phyloP scores from a whole-genome alignment of 1,284 basidiomycete genomes.

The Pseudozyma pruni region DNA sequence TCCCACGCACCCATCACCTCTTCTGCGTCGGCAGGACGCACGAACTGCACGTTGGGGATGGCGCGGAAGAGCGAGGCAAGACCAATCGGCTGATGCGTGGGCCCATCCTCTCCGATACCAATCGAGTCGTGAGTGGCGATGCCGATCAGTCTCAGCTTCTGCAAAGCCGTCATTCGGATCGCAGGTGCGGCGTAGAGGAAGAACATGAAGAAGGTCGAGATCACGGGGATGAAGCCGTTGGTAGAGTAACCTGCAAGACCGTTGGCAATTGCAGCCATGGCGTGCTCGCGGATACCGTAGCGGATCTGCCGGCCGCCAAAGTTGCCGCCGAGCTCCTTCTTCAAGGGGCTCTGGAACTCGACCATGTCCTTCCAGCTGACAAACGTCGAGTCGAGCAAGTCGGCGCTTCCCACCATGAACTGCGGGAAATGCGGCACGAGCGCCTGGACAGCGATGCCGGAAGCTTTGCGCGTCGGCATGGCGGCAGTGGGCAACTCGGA shows the following conservation, averaged over 20 bases:
- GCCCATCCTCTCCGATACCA: conserved; percentile 81
- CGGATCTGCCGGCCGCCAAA: conserved; percentile 85
- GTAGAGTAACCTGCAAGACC: conserved; percentile 83
- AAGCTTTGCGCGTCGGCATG: conserved; percentile 88
- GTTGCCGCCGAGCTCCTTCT: conserved; percentile 83
- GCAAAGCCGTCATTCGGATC: conserved; percentile 87
- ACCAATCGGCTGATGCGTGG: conserved; percentile 93
- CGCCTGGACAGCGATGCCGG: conserved; percentile 84
- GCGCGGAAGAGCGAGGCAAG: conserved; percentile 85
- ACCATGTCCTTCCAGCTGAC: conserved; percentile 79
- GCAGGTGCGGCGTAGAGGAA: conserved; percentile 91
- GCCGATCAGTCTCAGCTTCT: conserved; percentile 88
- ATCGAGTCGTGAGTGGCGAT: conserved; percentile 74
- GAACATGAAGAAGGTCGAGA: conserved; percentile 76
- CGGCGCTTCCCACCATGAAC: conserved; percentile 81
- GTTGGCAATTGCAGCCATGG: conserved; percentile 93
- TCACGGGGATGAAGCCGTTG: conserved; percentile 76
- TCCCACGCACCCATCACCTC: conserved; percentile 90
- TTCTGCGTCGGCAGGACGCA: conserved; percentile 87
- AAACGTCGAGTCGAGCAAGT: conserved; percentile 89
- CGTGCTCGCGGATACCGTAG: conserved; percentile 95
- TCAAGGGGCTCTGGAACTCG: conserved; percentile 87
- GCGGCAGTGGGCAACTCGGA: conserved; percentile 83
- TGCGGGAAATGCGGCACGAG: conserved; percentile 82
- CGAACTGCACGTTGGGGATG: conserved; percentile 79